Conservation (phyloP, 2,329 filamentous ascomycete species). For the Scortechinia acanthostroma region DNA sequence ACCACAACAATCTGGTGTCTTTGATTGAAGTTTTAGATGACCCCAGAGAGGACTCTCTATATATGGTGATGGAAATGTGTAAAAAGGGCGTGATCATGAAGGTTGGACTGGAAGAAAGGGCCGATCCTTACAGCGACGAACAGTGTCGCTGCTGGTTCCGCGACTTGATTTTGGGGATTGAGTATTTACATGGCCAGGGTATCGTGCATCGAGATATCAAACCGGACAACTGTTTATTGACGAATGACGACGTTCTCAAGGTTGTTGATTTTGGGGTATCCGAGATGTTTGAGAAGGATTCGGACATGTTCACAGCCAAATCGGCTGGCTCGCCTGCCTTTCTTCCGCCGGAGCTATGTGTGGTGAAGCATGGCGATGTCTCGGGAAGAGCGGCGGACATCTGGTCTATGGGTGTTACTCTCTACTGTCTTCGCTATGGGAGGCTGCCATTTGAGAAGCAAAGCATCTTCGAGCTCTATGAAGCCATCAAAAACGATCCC, state of each 20-base stretch:
- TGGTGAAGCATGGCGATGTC: conserved; percentile 76
- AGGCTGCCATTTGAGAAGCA: conserved; percentile 76
- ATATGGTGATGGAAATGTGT: conserved; percentile 99
- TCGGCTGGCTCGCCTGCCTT: conserved; percentile 93
- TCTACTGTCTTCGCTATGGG: conserved; percentile 89
- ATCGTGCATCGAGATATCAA: conserved; percentile 97
- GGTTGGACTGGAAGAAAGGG: conserved; percentile 76
- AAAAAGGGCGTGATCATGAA: conserved; percentile 97
- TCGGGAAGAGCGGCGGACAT: conserved; percentile 88
- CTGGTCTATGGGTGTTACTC: conserved; percentile 95
- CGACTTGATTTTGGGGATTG: conserved; percentile 87
- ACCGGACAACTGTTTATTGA: conserved; percentile 88
- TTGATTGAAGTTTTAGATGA: conserved; percentile 93
- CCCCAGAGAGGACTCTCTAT: conserved; percentile 87
- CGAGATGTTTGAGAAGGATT: conserved; percentile 88
- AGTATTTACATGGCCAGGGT: conserved; percentile 90
- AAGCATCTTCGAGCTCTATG: conserved; percentile 78
- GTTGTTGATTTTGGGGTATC: conserved; percentile 98
- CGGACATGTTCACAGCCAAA: conserved; percentile 84
- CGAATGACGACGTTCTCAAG: conserved; percentile 86
- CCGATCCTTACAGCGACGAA: conserved; percentile 76
- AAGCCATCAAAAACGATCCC: conserved; percentile 72
- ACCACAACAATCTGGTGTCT: conserved; percentile 88
- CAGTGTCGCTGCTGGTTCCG: conserved; percentile 86
- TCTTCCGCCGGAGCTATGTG: conserved; percentile 84